Conservation (phyloP, 108 stramenopile genomes). For the Fragilaria radians region DNA sequence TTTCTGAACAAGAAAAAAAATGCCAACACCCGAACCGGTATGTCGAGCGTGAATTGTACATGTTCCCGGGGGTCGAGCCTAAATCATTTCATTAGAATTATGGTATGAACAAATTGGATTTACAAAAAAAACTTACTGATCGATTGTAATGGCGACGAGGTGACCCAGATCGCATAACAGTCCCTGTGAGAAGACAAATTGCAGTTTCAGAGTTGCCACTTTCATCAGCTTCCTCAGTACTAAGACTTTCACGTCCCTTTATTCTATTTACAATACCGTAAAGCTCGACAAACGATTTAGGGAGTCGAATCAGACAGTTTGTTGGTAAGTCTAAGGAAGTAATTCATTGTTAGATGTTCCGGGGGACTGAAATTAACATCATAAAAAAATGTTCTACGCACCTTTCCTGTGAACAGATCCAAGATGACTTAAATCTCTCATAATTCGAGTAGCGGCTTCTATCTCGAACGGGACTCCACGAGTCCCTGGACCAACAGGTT, state of each 20-base stretch:
- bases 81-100: background rate
- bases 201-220: conserved; percentile 70
- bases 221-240: conserved; percentile 60
- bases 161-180: conserved; percentile 79
- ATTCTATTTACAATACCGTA: conserved; percentile 78
- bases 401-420: conserved; percentile 61
- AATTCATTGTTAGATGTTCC: background rate
- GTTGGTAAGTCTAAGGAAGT: conserved; percentile 22
- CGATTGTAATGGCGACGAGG: conserved; percentile 26
- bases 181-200: conserved; percentile 83
- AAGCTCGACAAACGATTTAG: conserved; percentile 82
- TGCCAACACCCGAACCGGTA: conserved; percentile 80
- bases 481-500: conserved; percentile 57
- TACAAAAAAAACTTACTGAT: conserved; percentile 17
- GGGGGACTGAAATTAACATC: background rate
- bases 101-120: background rate
- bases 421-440: conserved; percentile 82
- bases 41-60: conserved; percentile 84
- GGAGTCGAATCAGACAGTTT: conserved; percentile 73
- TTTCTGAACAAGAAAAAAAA: conserved; percentile 89
- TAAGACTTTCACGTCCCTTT: conserved; percentile 53
- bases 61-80: conserved; percentile 58
- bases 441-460: conserved; percentile 45
- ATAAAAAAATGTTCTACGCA: conserved; percentile 5
- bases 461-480: conserved; percentile 64